Base-by-base conservation (phyloP, 176 grass and related monocot species). In the Guadua angustifolia region DNA sequence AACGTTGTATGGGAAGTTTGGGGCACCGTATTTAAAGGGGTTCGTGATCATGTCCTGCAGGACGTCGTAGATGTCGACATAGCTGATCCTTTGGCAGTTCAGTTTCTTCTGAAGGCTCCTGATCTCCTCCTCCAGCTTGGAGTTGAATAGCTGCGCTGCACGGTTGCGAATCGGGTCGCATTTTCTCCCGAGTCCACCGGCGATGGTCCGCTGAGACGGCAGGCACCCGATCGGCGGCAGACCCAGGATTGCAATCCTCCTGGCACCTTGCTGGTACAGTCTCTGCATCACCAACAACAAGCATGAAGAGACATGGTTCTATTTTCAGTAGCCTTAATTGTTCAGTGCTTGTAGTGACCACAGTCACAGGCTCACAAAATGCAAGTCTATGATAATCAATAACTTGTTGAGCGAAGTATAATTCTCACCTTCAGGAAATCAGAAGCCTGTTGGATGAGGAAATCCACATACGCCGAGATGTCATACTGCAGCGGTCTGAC, bases 41-140 rank as follows among this genome's bases (percentile, higher is more conserved):
- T 87, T 10, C 0, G 58, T 3, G 72, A 88, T 84, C 76, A 88
- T 73, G 59, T 91, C 89, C 16, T 74, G 84, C 51, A 87, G 43
- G 35, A 87, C 32, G 75, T 83, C 79, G 33, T 91, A 87, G 80
- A 87, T 84, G 81, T 91, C 69, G 4, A 91, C 75, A 46, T 87
- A 91, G 47, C 79, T 58, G 49, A 86, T 79, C 39, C 47, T 84
- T 43, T 81, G 67, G 22, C 65, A 71, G 40, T 10, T 63, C 14
- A 86, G 25, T 57, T 77, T 58, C 72, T 24, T 5, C 39, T 65
- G 52, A 0, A 88, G 69, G 32, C 24, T 17, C 6, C 7, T 4
- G 29, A 88, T 35, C 29, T 69, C 80, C 35, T 40, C 55, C 74
- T 56, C 7, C 24, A 91, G 73, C 81, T 52, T 75, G 29, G 73